phyloP scores from a whole-genome alignment of 768 basidiomycete species.

The Paxillus ammoniavirescens region DNA sequence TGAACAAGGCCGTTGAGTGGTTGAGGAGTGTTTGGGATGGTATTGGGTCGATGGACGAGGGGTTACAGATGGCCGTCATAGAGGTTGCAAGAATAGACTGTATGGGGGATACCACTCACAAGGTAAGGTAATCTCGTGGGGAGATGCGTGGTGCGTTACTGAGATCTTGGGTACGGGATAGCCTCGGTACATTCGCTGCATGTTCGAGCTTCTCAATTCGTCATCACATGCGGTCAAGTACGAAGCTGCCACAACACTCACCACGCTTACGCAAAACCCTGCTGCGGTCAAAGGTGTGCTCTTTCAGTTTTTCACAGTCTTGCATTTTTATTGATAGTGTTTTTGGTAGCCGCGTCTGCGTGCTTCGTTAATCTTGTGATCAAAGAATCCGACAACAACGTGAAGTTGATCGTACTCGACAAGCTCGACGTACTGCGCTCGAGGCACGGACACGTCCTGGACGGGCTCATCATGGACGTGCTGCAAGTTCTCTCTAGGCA shows the following conservation, averaged over 20 bases:
- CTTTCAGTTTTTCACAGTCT: not conserved
- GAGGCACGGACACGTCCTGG: conserved; percentile 82
- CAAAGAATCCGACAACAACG: conserved; percentile 98
- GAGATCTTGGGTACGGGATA: conserved; percentile 26
- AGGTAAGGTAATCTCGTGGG: too few relatives aligned
- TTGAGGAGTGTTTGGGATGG: conserved; percentile 83
- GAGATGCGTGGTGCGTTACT: not conserved
- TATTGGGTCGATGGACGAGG: conserved; percentile 80
- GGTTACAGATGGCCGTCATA: conserved; percentile 93
- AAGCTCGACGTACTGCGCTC: conserved; percentile 75
- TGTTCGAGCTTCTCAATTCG: conserved; percentile 89
- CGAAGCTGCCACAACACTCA: conserved; percentile 93
- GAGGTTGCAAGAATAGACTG: conserved; percentile 89
- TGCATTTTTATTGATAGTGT: too few relatives aligned
- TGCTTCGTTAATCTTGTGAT: conserved; percentile 85
- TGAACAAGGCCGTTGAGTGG: conserved; percentile 92
- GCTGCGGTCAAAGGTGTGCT: conserved; percentile 68
- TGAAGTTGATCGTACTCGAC: conserved; percentile 95
- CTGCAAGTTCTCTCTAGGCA: conserved; percentile 86
- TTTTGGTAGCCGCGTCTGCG: conserved; percentile 72
- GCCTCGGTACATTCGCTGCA: conserved; percentile 92
- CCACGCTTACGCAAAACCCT: conserved; percentile 48
- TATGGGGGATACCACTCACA: too few relatives aligned
- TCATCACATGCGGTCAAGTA: conserved; percentile 94
- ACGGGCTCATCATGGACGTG: conserved; percentile 93